Percentiles rank a stretch among this genome's conserved stretches.
Evolutionary conservation across 2,329 filamentous ascomycete species (phyloP).

Genomic region (Apiospora aurea): DNA sequence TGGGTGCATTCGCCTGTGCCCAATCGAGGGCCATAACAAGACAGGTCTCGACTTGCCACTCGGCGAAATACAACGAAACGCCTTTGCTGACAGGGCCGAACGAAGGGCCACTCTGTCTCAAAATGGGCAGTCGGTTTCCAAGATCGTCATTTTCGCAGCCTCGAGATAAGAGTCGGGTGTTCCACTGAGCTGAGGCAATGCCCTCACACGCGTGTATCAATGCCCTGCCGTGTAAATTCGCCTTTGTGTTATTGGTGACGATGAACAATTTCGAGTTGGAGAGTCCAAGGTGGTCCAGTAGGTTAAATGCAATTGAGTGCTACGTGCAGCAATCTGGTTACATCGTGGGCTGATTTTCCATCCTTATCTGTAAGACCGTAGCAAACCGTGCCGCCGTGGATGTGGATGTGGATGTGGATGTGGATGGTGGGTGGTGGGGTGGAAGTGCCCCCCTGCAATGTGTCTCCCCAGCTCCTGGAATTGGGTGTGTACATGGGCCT

Average conservation of each 20-base stretch:
- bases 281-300: not conserved
- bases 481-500: not conserved
- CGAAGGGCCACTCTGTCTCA: not conserved
- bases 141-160: not conserved
- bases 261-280: not conserved
- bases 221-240: not conserved
- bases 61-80: slow-evolving; percentile 10
- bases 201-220: not conserved
- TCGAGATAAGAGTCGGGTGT: not conserved
- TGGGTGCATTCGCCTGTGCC: not conserved
- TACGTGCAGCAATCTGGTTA: not conserved
- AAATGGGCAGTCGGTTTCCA: not conserved
- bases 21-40: not conserved
- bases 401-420: too few species aligned
- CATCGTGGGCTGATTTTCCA: not conserved
- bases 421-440: not conserved
- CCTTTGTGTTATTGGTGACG: not conserved
- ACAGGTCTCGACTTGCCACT: not conserved
- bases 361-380: not conserved
- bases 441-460: not conserved
- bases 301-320: not conserved
- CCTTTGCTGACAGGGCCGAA: not conserved
- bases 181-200: not conserved
- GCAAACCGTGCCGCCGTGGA: not conserved
- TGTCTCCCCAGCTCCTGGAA: not conserved